Evolutionary conservation across 179 eudicot species (phyloP).

Genomic region (Silene vulgaris): DNA sequence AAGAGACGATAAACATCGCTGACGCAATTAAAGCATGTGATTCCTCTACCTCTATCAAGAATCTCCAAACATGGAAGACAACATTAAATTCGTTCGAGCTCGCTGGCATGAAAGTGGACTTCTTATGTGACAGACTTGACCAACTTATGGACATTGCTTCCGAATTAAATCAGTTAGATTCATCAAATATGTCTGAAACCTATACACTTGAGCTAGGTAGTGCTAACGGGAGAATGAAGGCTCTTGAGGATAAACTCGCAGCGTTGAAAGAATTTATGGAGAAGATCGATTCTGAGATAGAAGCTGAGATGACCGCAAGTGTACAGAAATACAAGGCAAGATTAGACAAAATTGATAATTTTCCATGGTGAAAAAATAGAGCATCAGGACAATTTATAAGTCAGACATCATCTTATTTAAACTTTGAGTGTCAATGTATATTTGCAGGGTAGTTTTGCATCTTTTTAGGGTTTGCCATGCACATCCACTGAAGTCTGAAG

Average conservation of each 20-base stretch:
- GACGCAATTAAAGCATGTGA: slow-evolving; percentile 50
- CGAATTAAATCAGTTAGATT: slow-evolving; percentile 4
- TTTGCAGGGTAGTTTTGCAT: not conserved
- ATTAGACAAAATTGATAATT: not conserved
- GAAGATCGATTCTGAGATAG: not conserved
- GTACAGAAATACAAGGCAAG: not conserved
- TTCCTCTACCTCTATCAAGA: slow-evolving; percentile 17
- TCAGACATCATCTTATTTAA: not conserved
- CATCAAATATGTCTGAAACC: not conserved
- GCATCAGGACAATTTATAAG: not conserved
- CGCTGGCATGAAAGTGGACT: slow-evolving; percentile 48
- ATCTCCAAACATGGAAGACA: slow-evolving; percentile 39
- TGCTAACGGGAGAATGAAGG: slow-evolving; percentile 5
- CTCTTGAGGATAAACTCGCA: slow-evolving; percentile 14
- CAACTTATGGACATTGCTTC: slow-evolving; percentile 24
- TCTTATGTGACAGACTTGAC: slow-evolving; percentile 32
- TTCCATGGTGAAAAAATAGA: not conserved
- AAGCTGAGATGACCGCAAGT: slow-evolving; percentile 12
- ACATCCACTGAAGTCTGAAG: not conserved
- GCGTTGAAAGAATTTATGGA: slow-evolving; percentile 14
- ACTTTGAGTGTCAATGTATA: not conserved
- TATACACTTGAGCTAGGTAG: not conserved
- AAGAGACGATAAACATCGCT: slow-evolving; percentile 51
- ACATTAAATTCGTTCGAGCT: slow-evolving; percentile 44
- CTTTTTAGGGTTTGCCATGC: not conserved